Conservation (phyloP, 139 green algal genomes). For the Tetradesmus lagerheimii region DNA sequence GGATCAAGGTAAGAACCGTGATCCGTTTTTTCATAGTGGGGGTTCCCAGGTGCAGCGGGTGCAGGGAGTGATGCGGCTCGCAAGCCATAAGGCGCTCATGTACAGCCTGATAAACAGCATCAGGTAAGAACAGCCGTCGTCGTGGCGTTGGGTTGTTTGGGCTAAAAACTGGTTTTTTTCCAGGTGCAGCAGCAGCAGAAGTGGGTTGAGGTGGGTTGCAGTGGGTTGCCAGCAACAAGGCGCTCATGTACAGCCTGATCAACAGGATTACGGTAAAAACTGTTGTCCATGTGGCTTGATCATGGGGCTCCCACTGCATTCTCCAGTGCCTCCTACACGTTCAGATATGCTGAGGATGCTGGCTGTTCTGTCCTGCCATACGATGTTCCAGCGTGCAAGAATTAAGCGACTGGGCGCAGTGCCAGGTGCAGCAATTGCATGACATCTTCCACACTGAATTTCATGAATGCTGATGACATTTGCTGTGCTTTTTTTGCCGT, state of each 20-base stretch:
- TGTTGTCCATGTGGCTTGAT: too few species aligned
- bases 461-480: background rate
- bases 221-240: conserved; percentile 52
- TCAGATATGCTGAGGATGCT: background rate
- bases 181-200: too few species aligned
- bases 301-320: too few species aligned
- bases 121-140: conserved; percentile 71
- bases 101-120: conserved; percentile 94
- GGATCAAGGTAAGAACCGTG: conserved; percentile 86
- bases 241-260: conserved; percentile 89
- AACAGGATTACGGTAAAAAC: conserved; percentile 94
- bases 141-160: too few species aligned
- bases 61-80: conserved; percentile 24
- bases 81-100: conserved; percentile 74
- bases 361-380: too few species aligned
- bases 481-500: background rate
- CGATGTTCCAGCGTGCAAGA: conserved; percentile 67
- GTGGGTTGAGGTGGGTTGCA: too few species aligned
- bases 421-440: background rate
- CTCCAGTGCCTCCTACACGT: too few species aligned
- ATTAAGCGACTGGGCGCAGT: conserved; percentile 88
- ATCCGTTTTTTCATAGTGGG: too few species aligned
- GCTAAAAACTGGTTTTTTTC: too few species aligned
- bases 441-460: too few species aligned
- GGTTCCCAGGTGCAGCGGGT: too few species aligned